Conservation (phyloP, 1,139 yeast genomes). For the Blastobotrys raffinosifermentans region DNA sequence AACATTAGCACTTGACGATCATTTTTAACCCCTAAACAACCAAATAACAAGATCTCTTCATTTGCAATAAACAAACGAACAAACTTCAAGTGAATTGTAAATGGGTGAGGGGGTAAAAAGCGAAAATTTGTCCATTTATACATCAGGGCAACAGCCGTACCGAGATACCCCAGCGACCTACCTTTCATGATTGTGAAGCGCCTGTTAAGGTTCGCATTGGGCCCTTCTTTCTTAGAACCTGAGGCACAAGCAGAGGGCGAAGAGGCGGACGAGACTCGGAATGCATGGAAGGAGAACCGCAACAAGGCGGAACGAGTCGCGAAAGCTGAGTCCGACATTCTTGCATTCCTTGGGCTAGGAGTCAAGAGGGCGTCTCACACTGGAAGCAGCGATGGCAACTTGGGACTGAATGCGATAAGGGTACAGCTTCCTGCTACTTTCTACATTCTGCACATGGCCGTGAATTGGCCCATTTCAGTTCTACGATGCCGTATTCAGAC, state of each 20-base stretch:
- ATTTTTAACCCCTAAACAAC: too few relatives aligned
- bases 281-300: not conserved
- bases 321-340: not conserved
- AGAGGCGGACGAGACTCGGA: not conserved
- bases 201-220: conserved; percentile 25
- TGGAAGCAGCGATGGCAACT: not conserved
- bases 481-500: conserved; percentile 7
- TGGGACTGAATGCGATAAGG: not conserved
- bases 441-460: conserved; percentile 1
- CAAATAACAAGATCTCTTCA: too few relatives aligned
- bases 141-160: too few relatives aligned
- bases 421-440: conserved; percentile 2
- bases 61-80: too few relatives aligned
- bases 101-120: too few relatives aligned
- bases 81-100: too few relatives aligned
- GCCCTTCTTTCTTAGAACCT: conserved; percentile 22
- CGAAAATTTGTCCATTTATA: too few relatives aligned
- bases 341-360: not conserved
- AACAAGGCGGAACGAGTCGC: not conserved
- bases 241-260: not conserved
- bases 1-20: too few relatives aligned
- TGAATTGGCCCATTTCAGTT: conserved; percentile 5
- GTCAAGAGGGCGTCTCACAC: not conserved
- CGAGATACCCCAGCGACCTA: too few relatives aligned
- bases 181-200: conserved; percentile 23